Evolutionary conservation across 2,329 filamentous ascomycete genomes (phyloP).

Genomic region (Furcasterigmium sp.): DNA sequence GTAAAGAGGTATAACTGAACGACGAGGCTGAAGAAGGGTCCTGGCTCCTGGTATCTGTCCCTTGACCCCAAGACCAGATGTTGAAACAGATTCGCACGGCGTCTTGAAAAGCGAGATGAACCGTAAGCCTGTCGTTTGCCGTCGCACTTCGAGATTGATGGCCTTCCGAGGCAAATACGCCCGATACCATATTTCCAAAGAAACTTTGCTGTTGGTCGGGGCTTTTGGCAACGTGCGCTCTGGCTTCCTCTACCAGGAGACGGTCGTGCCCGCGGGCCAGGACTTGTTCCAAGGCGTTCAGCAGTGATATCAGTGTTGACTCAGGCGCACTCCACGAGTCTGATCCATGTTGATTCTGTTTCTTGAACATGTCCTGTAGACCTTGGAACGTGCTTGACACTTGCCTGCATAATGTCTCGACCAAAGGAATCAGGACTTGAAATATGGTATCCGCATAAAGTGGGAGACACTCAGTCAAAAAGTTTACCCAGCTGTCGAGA

Average conservation of each 20-base stretch:
- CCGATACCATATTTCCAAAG: conserved; percentile 91
- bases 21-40: conserved; percentile 70
- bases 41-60: conserved; percentile 50
- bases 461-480: conserved; percentile 77
- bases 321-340: conserved; percentile 47
- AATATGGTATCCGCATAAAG: conserved; percentile 83
- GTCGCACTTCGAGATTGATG: conserved; percentile 73
- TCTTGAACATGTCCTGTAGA: conserved; percentile 59
- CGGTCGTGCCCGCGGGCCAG: conserved; percentile 83
- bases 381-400: conserved; percentile 67
- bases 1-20: conserved; percentile 83
- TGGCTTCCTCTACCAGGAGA: conserved; percentile 70
- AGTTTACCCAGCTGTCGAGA: conserved; percentile 86
- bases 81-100: conserved; percentile 86
- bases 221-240: conserved; percentile 63
- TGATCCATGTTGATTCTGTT: conserved; percentile 18
- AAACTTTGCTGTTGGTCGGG: conserved; percentile 82
- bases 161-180: conserved; percentile 76
- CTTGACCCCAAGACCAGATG: conserved; percentile 91
- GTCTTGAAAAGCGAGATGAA: conserved; percentile 94
- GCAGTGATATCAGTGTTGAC: conserved; percentile 71
- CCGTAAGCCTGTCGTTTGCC: conserved; percentile 90
- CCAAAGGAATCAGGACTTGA: conserved; percentile 82
- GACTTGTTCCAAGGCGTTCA: conserved; percentile 91
- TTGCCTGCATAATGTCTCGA: conserved; percentile 81